A percentile compares a stretch with the other conserved stretches of the same genome.
Evolutionary conservation across 345 rosid genomes (phyloP).

Genomic region (Linum usitatissimum): DNA sequence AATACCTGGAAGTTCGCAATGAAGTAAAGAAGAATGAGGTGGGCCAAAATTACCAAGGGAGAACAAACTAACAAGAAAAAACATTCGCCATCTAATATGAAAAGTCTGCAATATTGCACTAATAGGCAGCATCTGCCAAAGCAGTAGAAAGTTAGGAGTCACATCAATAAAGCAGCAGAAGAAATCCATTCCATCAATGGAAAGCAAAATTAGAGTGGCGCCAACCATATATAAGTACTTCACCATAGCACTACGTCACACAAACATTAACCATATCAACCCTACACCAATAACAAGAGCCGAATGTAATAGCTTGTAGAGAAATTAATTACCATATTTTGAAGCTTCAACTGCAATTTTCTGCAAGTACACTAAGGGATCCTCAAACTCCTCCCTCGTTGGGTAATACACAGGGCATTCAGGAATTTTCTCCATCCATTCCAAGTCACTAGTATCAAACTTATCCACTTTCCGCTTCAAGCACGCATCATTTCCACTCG

Average conservation of each 20-base stretch:
- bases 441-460: conserved; percentile 58
- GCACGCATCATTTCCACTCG: conserved; percentile 38
- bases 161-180: too few species aligned
- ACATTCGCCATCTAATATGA: neutral
- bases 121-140: neutral
- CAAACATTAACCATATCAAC: neutral
- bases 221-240: neutral
- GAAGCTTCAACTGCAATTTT: conserved; percentile 95
- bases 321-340: conserved; percentile 52
- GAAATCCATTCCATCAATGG: too few species aligned
- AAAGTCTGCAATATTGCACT: neutral
- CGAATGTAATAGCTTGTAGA: neutral
- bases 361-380: conserved; percentile 83
- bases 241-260: neutral
- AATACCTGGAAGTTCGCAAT: conserved; percentile 38
- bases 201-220: neutral
- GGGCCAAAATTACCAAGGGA: neutral
- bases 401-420: conserved; percentile 95
- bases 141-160: neutral
- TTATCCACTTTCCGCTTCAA: conserved; percentile 60
- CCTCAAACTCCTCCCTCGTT: conserved; percentile 91
- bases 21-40: neutral
- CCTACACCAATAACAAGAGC: neutral
- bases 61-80: neutral
- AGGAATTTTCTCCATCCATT: conserved; percentile 79